Conservation (phyloP, 2,329 filamentous ascomycete species). For the Neonectria neomacrospora region DNA sequence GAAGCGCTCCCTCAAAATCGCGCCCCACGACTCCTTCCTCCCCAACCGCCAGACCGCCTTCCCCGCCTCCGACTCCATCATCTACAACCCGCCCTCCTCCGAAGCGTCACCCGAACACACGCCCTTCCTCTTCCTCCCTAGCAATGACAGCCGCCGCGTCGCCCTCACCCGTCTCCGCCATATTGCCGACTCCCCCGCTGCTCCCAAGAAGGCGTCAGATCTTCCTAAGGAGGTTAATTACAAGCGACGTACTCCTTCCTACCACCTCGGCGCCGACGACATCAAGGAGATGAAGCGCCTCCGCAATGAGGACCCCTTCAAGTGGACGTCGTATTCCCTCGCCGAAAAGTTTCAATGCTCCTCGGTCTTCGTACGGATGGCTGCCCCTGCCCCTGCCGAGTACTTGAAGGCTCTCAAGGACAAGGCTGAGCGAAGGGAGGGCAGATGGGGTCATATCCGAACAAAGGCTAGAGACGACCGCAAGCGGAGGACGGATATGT, state of each 20-base stretch:
- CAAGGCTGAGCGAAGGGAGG: conserved; percentile 60
- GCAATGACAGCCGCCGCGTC: conserved; percentile 63
- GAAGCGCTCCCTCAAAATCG: conserved; percentile 67
- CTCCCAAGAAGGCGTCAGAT: conserved; percentile 34
- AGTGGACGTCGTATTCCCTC: conserved; percentile 65
- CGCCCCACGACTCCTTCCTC: conserved; percentile 70
- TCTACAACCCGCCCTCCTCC: conserved; percentile 68
- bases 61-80: conserved; percentile 54
- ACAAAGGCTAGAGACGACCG: conserved; percentile 66
- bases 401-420: conserved; percentile 59
- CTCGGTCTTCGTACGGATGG: conserved; percentile 68
- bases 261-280: conserved; percentile 66
- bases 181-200: conserved; percentile 41
- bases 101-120: conserved; percentile 70
- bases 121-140: conserved; percentile 74
- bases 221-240: conserved; percentile 52
- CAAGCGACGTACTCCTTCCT: conserved; percentile 51
- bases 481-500: conserved; percentile 62
- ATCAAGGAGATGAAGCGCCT: conserved; percentile 70
- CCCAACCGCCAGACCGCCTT: conserved; percentile 49
- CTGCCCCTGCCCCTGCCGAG: conserved; percentile 59
- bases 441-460: conserved; percentile 68
- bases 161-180: conserved; percentile 59
- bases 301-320: conserved; percentile 62
- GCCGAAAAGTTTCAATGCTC: conserved; percentile 67